Conservation (phyloP, 345 rosid species). For the Dovyalis caffra region DNA sequence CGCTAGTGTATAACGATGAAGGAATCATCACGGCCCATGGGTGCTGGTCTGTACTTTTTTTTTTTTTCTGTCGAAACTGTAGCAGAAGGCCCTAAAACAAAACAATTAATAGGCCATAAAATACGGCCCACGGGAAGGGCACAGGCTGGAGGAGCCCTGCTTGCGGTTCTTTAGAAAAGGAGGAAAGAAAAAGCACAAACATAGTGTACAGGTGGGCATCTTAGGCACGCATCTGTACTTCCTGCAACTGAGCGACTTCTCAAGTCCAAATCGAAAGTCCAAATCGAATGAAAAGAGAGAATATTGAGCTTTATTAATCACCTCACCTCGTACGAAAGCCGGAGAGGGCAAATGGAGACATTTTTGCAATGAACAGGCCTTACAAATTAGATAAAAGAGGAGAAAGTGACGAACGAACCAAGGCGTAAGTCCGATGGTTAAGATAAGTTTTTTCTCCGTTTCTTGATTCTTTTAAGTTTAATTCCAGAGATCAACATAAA, state of each 20-base stretch:
- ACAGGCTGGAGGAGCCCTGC: too few species aligned
- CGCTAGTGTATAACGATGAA: too few species aligned
- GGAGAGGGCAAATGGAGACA: not conserved
- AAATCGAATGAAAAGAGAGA: not conserved
- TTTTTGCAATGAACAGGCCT: not conserved
- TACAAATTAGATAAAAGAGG: accelerated
- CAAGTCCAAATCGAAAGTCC: not conserved
- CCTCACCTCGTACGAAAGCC: not conserved
- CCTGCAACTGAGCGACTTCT: not conserved
- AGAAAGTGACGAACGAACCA: not conserved
- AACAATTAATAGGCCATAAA: too few species aligned
- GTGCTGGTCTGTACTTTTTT: too few species aligned
- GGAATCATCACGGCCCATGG: too few species aligned
- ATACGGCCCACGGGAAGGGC: too few species aligned
- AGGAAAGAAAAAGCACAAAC: not conserved
- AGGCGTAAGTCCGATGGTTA: not conserved
- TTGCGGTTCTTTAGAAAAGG: not conserved
- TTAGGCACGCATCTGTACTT: not conserved
- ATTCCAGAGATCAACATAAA: too few species aligned
- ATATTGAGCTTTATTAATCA: not conserved
- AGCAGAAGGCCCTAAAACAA: too few species aligned
- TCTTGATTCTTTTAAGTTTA: too few species aligned
- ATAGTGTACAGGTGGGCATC: not conserved
- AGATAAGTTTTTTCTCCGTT: too few species aligned
- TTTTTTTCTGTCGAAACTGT: too few species aligned